phyloP scores from a whole-genome alignment of 208 protist genomes.

The Crithidia bombi region DNA sequence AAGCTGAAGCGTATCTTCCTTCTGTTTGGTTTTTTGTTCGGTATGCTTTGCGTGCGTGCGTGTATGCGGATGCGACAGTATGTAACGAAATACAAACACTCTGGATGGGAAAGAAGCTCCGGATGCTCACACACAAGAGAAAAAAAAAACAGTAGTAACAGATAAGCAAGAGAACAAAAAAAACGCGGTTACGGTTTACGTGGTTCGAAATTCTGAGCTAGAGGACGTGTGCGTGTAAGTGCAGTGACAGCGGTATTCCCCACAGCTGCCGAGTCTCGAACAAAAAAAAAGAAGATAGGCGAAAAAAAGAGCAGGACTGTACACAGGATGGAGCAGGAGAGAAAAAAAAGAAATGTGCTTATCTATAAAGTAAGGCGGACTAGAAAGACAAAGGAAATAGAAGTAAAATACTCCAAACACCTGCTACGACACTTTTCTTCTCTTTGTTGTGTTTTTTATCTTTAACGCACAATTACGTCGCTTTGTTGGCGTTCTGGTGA shows the following conservation, averaged over 20 bases:
- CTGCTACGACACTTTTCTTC: not conserved
- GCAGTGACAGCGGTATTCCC: constrained; percentile 15
- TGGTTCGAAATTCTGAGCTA: constrained; percentile 9
- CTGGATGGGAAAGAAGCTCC: not conserved
- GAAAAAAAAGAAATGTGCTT: not conserved
- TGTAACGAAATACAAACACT: not conserved
- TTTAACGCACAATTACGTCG: too few relatives aligned
- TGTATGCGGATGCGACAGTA: constrained; percentile 5
- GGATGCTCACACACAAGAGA: not conserved
- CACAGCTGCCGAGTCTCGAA: constrained; percentile 16
- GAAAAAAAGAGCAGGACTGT: not conserved
- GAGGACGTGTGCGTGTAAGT: constrained; percentile 15
- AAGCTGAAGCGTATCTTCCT: too few relatives aligned
- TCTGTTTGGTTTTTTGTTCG: not conserved
- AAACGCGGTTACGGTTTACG: not conserved
- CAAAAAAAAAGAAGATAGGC: constrained; percentile 4
- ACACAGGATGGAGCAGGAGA: not conserved
- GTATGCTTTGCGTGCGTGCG: constrained; percentile 6
- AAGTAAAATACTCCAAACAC: too few relatives aligned
- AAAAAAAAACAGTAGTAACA: not conserved
- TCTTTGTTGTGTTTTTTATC: not conserved
- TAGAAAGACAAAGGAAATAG: too few relatives aligned
- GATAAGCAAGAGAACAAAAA: not conserved
- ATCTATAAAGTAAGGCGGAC: too few relatives aligned
- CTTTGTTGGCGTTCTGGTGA: too few relatives aligned